Evolutionary conservation across 129 eudicot species (phyloP), one percentile per base, ranked within the genome.

Genomic region (Pseudognaphalium luteoalbum): DNA sequence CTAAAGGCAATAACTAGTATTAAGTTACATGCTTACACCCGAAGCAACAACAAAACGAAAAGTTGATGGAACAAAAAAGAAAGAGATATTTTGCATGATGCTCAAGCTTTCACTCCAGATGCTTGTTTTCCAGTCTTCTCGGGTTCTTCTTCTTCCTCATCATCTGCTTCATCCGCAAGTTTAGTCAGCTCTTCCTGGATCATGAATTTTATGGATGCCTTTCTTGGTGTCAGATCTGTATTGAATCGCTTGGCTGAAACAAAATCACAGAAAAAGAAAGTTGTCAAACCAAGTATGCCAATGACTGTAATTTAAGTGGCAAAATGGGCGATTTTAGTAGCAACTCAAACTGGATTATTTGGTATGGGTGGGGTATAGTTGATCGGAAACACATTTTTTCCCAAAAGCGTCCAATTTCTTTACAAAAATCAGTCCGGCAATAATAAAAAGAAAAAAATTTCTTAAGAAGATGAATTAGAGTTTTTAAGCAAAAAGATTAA

Each of bases 141-240:
- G 2, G 83, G 75, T 61, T 82, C 93, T 15, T 61, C 85, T 58
- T 87, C 93, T 4, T 91, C 97, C 21, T 94, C 97, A 3, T 86
- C 89, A 5, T 95, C 98, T 17, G 74, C 88, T 79, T 93, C 97
- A 11, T 91, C 97, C 25, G 99, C 97, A 71, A 95, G 90, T 72
- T 87, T 87, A 8, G 99, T 95, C 11, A 95, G 92, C 87, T 95
- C 99, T 11, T 95, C 96, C 88, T 95, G 99, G 80, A 91, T 91
- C 92, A 95, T 91, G 44, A 85, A 81, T 87, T 95, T 95, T 73
- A 95, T 88, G 0, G 97, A 76, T 22, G 88, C 67, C 86, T 95
- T 95, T 72, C 89, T 87, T 30, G 95, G 65, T 2, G 88, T 75
- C 72, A 95, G 92, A 76, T 95, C 97, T 4, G 86, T 80, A 51